Base-by-base conservation (phyloP, 2,329 filamentous ascomycete species). In the Fusarium tupiense region DNA sequence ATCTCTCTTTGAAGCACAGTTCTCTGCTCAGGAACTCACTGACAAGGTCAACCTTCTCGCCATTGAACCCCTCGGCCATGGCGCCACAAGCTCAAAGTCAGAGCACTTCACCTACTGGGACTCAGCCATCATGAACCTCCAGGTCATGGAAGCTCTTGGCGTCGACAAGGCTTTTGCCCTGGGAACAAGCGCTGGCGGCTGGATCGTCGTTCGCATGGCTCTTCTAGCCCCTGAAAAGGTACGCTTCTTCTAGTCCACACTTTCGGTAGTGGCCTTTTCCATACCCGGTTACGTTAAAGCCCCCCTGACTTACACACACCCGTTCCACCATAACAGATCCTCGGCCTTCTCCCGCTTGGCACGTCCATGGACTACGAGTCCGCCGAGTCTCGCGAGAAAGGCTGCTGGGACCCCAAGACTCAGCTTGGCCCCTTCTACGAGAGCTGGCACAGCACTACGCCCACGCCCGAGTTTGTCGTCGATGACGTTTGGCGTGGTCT, bases 61-160 rank as follows among this genome's bases (percentile, higher is more conserved):
- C 49, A 83, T 89, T 64, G 87, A 89, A 79, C 86, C 86, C 4
- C 83, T 89, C 1, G 87, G 87, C 64, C 87, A 89, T 73, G 87
- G 87, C 69, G 79, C 83, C 22, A 88, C 87, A 4, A 81, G 78
- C 63, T 82, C 77, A 63, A 61, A 78, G n/a, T 75, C 77, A 0
- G 86, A 88, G 74, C 85, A 87, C 67, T 89, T 87, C 74, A 89
- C 86, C 5, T 88, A 88, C 80, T 89, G 88, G 88, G 88, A 89
- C 77, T 81, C 86, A 7, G 87, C 87, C 50, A 80, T 84, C 67
- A 86, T 91, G 86, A 85, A 85, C 17, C 80, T 89, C 14, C 88
- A 91, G 80, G 87, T 88, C 4, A 82, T 91, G 83, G 85, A 89
- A 44, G 83, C 83, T 10, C 82, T 89, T 7, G 82, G 83, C 5